Percentiles rank a stretch among this genome's conserved stretches.
Evolutionary conservation across 164 flowering plant species (phyloP).

Genomic region (Macadamia tetraphylla): DNA sequence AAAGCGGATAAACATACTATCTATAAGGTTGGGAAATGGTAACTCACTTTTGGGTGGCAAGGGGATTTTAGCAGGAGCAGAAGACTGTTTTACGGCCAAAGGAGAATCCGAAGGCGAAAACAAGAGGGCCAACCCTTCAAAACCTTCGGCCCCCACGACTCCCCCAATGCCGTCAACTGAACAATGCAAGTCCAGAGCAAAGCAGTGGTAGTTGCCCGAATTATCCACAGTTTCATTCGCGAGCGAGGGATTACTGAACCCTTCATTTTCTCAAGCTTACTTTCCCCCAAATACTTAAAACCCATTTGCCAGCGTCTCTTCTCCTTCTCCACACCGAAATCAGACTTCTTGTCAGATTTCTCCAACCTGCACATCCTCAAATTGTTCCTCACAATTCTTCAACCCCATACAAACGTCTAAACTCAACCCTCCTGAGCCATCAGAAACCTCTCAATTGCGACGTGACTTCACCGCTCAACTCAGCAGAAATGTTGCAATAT

Average conservation of each 20-base stretch:
- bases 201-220: slow-evolving; percentile 68
- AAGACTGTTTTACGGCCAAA: slow-evolving; percentile 16
- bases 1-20: too few relatives aligned
- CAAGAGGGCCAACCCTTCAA: slow-evolving; percentile 93
- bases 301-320: slow-evolving; percentile 29
- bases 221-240: slow-evolving; percentile 71
- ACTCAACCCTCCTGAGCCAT: slow-evolving; percentile 7
- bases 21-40: too few relatives aligned
- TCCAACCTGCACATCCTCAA: slow-evolving; percentile 20
- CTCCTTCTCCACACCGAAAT: slow-evolving; percentile 9
- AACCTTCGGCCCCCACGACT: slow-evolving; percentile 72
- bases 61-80: slow-evolving; percentile 13
- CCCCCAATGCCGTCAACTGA: slow-evolving; percentile 71
- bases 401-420: slow-evolving; percentile 2
- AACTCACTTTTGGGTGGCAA: slow-evolving; percentile 34
- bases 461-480: neutral
- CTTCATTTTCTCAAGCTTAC: slow-evolving; percentile 42
- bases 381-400: neutral
- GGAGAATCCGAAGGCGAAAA: slow-evolving; percentile 19
- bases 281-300: slow-evolving; percentile 22
- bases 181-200: slow-evolving; percentile 85
- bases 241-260: slow-evolving; percentile 27
- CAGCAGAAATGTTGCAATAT: slow-evolving; percentile 9
- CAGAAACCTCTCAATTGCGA: neutral
- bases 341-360: slow-evolving; percentile 9